A percentile compares a stretch with the other conserved stretches of the same genome.
Evolutionary conservation across 2,329 filamentous ascomycete species (phyloP).

Genomic region (Xylariales sp.): DNA sequence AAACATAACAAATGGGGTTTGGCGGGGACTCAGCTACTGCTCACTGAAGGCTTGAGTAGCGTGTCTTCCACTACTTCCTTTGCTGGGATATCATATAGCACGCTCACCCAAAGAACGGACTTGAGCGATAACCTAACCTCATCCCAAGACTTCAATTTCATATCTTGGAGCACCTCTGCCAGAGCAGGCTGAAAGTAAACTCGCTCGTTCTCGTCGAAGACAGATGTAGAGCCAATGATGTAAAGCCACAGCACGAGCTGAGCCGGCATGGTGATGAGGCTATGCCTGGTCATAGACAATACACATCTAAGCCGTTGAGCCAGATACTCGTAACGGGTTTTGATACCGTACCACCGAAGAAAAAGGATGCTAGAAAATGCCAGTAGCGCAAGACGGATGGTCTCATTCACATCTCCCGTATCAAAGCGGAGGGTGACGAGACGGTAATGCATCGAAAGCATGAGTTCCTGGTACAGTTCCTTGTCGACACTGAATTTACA

Average conservation of each 20-base stretch:
- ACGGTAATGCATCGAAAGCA: constrained; percentile 3
- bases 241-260: not conserved
- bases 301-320: not conserved
- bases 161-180: not conserved
- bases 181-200: not conserved
- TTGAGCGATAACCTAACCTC: not conserved
- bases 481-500: not conserved
- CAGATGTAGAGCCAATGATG: not conserved
- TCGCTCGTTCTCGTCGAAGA: not conserved
- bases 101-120: not conserved
- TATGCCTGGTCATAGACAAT: not conserved
- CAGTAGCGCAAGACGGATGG: constrained; percentile 2
- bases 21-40: no score
- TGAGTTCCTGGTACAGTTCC: not conserved
- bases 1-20: no score
- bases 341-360: constrained; percentile 1
- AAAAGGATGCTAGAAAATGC: constrained; percentile 2
- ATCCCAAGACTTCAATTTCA: not conserved
- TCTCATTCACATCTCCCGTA: not conserved
- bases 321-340: not conserved
- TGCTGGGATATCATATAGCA: not conserved
- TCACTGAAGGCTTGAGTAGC: no score
- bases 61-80: not conserved
- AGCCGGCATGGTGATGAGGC: not conserved
- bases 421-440: constrained; percentile 1